These are phyloP conservation scores for Trifolium fragiferum DNA, from an alignment of 306 rosid genomes.

Conservation along the genomic window DNA sequence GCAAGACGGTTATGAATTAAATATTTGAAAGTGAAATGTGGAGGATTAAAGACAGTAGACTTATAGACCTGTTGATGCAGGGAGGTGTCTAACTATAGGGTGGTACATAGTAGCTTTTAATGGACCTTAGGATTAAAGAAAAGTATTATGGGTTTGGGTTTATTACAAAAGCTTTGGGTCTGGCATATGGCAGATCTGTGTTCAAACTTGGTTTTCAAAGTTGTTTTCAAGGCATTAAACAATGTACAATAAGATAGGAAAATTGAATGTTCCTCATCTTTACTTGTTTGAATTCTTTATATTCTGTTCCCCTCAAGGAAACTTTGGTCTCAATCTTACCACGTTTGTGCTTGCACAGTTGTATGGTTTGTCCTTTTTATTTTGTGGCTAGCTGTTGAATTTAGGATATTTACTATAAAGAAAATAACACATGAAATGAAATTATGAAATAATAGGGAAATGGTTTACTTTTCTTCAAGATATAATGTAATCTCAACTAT, in stretches of 20 bases:
- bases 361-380: neutral
- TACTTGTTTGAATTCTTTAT: conserved; percentile 22
- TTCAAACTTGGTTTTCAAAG: conserved; percentile 37
- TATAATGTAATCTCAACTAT: neutral
- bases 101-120: conserved; percentile 42
- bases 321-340: conserved; percentile 36
- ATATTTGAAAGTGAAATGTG: conserved; percentile 42
- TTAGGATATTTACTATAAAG: too few species aligned
- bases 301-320: conserved; percentile 41
- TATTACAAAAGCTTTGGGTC: conserved; percentile 31
- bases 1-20: conserved; percentile 40
- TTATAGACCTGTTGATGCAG: conserved; percentile 34
- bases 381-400: neutral
- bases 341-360: neutral
- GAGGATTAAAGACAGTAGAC: conserved; percentile 33
- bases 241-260: conserved; percentile 3
- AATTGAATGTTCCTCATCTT: conserved; percentile 36
- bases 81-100: conserved; percentile 41
- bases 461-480: too few species aligned
- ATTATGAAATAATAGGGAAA: neutral
- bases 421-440: neutral
- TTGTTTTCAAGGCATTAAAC: conserved; percentile 45
- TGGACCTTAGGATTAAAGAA: conserved; percentile 34
- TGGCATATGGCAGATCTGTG: conserved; percentile 24
- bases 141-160: conserved; percentile 18